phyloP scores from a whole-genome alignment of 2,329 filamentous ascomycete species.

The Exophiala aquamarina region DNA sequence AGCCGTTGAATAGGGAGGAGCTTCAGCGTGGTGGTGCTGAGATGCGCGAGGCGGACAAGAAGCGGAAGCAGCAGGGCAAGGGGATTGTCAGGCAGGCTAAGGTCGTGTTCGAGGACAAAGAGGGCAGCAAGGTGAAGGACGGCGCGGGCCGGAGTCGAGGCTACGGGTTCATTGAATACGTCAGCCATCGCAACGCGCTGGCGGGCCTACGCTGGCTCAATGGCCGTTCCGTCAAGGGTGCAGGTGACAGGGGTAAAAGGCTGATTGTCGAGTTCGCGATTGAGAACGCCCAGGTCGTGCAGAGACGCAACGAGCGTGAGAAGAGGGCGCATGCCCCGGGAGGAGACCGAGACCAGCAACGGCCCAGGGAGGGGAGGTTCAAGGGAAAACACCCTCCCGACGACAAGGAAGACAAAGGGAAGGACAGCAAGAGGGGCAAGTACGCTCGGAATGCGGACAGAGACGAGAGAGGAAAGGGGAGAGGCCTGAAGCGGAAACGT shows the following conservation, averaged over 20 bases:
- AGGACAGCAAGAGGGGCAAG: conserved; percentile 20
- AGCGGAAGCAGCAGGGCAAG: conserved; percentile 78
- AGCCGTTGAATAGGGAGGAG: conserved; percentile 87
- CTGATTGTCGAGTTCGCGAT: conserved; percentile 97
- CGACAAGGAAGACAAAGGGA: conserved; percentile 34
- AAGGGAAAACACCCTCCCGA: conserved; percentile 29
- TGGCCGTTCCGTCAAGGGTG: conserved; percentile 60
- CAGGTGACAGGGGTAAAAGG: conserved; percentile 74
- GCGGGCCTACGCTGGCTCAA: conserved; percentile 96
- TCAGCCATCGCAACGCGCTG: conserved; percentile 85
- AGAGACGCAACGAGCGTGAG: conserved; percentile 68
- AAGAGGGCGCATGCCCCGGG: conserved; percentile 38
- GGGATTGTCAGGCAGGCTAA: conserved; percentile 90
- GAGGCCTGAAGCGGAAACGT: conserved; percentile 24
- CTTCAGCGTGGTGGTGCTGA: conserved; percentile 74
- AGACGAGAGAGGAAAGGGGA: conserved; percentile 57
- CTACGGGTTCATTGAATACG: conserved; percentile 97
- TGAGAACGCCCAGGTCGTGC: conserved; percentile 95
- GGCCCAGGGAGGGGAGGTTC: conserved; percentile 22
- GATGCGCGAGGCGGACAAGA: conserved; percentile 76
- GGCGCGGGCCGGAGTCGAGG: conserved; percentile 81
- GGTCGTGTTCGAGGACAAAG: conserved; percentile 79
- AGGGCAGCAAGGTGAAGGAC: conserved; percentile 82
- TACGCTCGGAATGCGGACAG: conserved; percentile 21
- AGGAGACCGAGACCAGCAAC: conserved; percentile 30